Conservation (phyloP, 805 yeast genomes). For the Saccharomycopsis oosterbeekiorum region DNA sequence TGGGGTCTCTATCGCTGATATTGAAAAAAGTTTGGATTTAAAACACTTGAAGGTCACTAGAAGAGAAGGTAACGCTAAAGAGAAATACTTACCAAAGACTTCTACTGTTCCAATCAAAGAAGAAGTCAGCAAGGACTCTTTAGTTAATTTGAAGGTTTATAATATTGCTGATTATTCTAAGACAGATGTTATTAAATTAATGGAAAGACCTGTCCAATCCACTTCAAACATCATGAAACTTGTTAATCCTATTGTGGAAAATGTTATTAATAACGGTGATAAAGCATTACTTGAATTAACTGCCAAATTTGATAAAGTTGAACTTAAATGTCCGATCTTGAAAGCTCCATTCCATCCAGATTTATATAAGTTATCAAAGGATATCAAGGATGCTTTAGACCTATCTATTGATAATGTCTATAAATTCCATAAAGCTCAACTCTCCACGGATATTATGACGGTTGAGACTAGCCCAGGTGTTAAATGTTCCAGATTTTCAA, state of each 20-base stretch:
- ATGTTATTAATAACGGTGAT: constrained; percentile 73
- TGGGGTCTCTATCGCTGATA: constrained; percentile 72
- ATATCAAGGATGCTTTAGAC: constrained; percentile 77
- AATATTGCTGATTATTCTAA: constrained; percentile 32
- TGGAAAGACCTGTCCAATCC: constrained; percentile 91
- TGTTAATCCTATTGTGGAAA: constrained; percentile 80
- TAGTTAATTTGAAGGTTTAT: constrained; percentile 43
- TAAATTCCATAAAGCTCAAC: constrained; percentile 90
- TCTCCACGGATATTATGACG: constrained; percentile 51
- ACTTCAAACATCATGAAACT: constrained; percentile 87
- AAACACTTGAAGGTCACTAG: constrained; percentile 83
- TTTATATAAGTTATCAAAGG: constrained; percentile 62
- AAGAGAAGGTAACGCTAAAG: constrained; percentile 84
- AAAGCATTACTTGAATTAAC: constrained; percentile 82
- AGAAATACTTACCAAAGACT: constrained; percentile 45
- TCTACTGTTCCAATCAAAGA: constrained; percentile 20
- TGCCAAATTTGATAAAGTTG: constrained; percentile 82
- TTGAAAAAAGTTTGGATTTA: constrained; percentile 74
- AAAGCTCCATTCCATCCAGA: constrained; percentile 81
- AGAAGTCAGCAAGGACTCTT: constrained; percentile 22
- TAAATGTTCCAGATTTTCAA: constrained; percentile 83
- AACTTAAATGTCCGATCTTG: constrained; percentile 60
- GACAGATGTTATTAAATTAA: constrained; percentile 46
- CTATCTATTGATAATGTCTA: constrained; percentile 80
- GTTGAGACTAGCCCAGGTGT: constrained; percentile 96